Evolutionary conservation across 2,329 filamentous ascomycete genomes (phyloP).

Genomic region (Colletotrichum scovillei): DNA sequence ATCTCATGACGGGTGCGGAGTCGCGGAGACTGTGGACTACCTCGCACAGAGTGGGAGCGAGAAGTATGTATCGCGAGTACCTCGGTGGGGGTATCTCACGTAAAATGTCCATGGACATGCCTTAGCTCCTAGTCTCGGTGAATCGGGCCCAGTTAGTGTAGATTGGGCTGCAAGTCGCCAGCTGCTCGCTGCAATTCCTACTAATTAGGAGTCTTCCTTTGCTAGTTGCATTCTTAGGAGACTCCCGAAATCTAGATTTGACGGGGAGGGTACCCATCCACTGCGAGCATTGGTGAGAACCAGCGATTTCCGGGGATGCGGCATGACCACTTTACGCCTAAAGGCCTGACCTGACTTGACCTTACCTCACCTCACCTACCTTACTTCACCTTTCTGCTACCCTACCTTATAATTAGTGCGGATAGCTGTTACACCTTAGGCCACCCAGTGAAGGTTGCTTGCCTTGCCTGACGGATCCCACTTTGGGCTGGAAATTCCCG

Average conservation of each 20-base stretch:
- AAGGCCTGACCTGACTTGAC: conserved; percentile 24
- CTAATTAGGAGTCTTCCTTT: conserved; percentile 36
- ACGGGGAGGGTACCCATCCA: background rate
- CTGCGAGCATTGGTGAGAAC: conserved; percentile 1
- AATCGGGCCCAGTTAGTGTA: conserved; percentile 5
- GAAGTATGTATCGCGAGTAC: background rate
- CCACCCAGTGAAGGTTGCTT: background rate
- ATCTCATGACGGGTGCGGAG: background rate
- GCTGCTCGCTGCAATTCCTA: conserved; percentile 41
- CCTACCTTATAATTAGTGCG: background rate
- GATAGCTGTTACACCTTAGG: background rate
- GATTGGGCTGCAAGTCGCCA: conserved; percentile 46
- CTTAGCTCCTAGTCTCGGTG: background rate
- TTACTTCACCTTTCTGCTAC: background rate
- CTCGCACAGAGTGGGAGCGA: background rate
- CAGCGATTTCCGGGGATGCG: background rate
- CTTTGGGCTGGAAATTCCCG: background rate
- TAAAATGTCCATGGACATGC: background rate
- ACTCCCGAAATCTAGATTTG: background rate
- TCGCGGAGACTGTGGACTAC: background rate
- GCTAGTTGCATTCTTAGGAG: conserved; percentile 9
- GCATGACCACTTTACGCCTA: conserved; percentile 17
- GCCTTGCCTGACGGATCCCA: background rate
- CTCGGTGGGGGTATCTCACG: background rate
- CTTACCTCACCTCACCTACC: conserved; percentile 15